Evolutionary conservation across 148 eudicot species (phyloP).

Genomic region (Rhododendron mucronatum): DNA sequence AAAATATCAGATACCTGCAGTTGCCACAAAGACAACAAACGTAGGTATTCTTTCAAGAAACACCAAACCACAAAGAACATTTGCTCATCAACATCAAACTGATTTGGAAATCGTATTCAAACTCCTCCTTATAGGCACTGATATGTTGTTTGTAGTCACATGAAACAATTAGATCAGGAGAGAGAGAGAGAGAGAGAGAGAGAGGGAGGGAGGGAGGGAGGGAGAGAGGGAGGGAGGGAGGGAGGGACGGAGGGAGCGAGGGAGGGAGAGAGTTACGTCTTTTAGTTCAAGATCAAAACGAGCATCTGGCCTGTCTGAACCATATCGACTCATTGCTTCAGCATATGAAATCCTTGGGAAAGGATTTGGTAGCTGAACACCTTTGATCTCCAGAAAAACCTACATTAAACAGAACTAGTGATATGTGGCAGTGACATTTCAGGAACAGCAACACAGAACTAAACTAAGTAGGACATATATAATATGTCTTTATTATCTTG

Average conservation of each 20-base stretch:
- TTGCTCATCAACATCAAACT: not conserved
- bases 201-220: not conserved
- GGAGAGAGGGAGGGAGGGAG: not conserved
- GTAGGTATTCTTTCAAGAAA: not conserved
- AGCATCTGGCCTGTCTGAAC: conserved; percentile 92
- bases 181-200: not conserved
- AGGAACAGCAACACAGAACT: not conserved
- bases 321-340: conserved; percentile 89
- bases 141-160: not conserved
- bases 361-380: conserved; percentile 79
- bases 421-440: not conserved
- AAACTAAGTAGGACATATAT: not conserved
- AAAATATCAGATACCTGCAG: conserved; percentile 80
- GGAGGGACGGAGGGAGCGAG: not conserved
- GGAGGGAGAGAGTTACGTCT: conserved; percentile 48
- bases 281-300: conserved; percentile 91
- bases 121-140: not conserved
- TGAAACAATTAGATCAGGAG: not conserved
- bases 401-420: conserved; percentile 29
- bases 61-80: conserved; percentile 2
- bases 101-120: not conserved
- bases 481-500: not conserved
- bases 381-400: conserved; percentile 93
- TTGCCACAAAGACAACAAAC: conserved; percentile 7
- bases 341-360: conserved; percentile 94